Percentiles rank a stretch among this genome's conserved stretches.
These are phyloP conservation scores for Ceratocystiopsis sp. DNA, from an alignment of 2,329 filamentous ascomycete species.

Conservation along the genomic window DNA sequence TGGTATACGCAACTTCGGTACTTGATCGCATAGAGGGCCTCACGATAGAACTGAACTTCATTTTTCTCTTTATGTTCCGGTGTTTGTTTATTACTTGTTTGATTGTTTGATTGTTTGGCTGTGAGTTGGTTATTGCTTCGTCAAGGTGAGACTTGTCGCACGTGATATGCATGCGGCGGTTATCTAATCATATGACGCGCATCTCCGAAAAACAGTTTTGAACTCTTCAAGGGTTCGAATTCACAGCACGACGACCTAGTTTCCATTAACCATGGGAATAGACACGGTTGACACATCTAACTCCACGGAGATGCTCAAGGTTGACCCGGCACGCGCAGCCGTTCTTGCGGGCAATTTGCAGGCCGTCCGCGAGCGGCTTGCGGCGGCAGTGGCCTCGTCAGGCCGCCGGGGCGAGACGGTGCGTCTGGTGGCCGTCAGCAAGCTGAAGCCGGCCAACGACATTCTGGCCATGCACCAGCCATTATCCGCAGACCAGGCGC, in stretches of 20 bases:
- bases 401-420: conserved; percentile 30
- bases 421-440: conserved; percentile 86
- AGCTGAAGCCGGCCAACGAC: conserved; percentile 85
- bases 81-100: neutral
- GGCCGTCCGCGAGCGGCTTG: conserved; percentile 40
- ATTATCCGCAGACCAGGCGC: conserved; percentile 16
- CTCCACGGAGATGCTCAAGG: conserved; percentile 32
- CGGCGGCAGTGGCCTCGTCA: conserved; percentile 23
- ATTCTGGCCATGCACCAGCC: conserved; percentile 64
- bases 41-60: no score
- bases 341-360: conserved; percentile 45
- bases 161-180: neutral
- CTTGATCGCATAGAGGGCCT: no score
- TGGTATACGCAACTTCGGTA: no score
- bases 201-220: neutral
- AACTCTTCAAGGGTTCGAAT: neutral
- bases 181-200: neutral
- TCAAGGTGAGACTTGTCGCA: no score
- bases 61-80: neutral
- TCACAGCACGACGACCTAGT: no score
- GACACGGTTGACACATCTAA: neutral
- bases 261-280: neutral
- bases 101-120: neutral
- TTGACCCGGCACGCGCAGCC: conserved; percentile 43
- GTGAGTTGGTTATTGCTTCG: neutral